Base-by-base conservation (phyloP, 1,284 basidiomycete genomes). In the Ganoderma leucocontextum region DNA sequence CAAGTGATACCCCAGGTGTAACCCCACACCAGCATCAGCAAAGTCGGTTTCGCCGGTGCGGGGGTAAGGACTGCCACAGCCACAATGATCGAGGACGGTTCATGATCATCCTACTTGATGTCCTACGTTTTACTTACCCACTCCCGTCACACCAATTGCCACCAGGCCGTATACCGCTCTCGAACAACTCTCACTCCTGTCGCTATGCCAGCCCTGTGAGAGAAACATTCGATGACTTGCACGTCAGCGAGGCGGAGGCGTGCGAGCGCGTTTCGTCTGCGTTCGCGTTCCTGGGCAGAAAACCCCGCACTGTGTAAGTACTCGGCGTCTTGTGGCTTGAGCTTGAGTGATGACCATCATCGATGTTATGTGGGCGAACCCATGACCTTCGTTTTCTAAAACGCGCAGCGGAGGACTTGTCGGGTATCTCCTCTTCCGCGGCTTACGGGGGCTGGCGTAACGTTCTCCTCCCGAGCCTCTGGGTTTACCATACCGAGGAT, bases 401-500 rank as follows among this genome's bases (percentile, higher is more conserved):
- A 49, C 42, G n/a, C 35, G 33, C 55, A 44, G 22, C 47, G 36
- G 52, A n/a, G 62, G 44, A 25, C 44, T 25, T 19, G 42, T n/a
- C 65, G 62, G 53, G 66, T 59, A 61, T 68, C 67, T 58, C 44
- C 65, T 64, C 66, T 63, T 62, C 67, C 67, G 64, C 47, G 58
- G 47, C 29, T 39, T 19, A 19, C 35, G 13, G 25, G 25, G 10
- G 9, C 47, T 25, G 22, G 25, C 47, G 25, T 4, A 49, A 47
- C 44, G 29, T 29, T 29, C 13, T 41, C 22, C 15, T 36, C 35
- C 36, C 35, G 5, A 25, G 2, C 35, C 38, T 12, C 25, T 52
- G 25, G 49, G 10, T 22, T 52, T 15, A 22, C 3, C 8, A 38
- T 22, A 59, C 12, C 22, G n/a, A 41, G 22, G 22, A 38, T 60